Conservation (phyloP, 2,329 filamentous ascomycete genomes). For the Colletotrichum lini region DNA sequence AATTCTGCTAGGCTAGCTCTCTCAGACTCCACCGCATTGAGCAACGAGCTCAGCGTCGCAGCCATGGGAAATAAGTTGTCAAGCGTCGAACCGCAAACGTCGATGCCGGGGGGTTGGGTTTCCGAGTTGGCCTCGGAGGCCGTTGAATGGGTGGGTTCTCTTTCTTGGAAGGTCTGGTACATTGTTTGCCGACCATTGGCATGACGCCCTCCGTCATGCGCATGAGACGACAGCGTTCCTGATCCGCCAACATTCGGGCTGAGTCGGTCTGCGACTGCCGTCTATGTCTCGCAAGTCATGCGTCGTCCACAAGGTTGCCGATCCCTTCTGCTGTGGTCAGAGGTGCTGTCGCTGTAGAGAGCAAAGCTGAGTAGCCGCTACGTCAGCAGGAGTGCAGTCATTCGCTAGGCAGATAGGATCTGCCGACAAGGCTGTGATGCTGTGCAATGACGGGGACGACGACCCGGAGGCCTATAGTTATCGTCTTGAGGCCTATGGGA, state of each 20-base stretch:
- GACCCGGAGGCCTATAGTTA: background rate
- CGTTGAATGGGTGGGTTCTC: background rate
- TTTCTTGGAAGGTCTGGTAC: background rate
- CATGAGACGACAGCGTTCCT: slow-evolving; percentile 9
- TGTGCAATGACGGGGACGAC: slow-evolving; percentile 12
- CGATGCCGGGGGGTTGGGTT: background rate
- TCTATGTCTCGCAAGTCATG: background rate
- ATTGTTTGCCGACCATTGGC: slow-evolving; percentile 10
- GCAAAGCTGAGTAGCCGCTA: background rate
- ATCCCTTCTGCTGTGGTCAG: slow-evolving; percentile 7
- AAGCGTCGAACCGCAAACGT: slow-evolving; percentile 28
- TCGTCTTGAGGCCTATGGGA: background rate
- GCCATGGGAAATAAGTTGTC: slow-evolving; percentile 35
- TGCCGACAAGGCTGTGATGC: slow-evolving; percentile 19
- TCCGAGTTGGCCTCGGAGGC: slow-evolving; percentile 1
- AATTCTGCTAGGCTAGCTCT: slow-evolving; percentile 6
- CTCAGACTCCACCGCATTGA: slow-evolving; percentile 34
- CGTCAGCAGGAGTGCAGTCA: slow-evolving; percentile 6
- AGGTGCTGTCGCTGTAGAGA: background rate
- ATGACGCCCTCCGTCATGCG: slow-evolving; percentile 9
- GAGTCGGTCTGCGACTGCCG: slow-evolving; percentile 18
- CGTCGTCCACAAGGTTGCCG: slow-evolving; percentile 17
- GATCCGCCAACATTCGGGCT: background rate
- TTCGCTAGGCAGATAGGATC: background rate
- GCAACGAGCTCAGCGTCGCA: slow-evolving; percentile 22